A percentile compares a stretch with the other conserved stretches of the same genome.
Evolutionary conservation across 108 stramenopile genomes (phyloP).

Genomic region (Schizochytrium sp.): DNA sequence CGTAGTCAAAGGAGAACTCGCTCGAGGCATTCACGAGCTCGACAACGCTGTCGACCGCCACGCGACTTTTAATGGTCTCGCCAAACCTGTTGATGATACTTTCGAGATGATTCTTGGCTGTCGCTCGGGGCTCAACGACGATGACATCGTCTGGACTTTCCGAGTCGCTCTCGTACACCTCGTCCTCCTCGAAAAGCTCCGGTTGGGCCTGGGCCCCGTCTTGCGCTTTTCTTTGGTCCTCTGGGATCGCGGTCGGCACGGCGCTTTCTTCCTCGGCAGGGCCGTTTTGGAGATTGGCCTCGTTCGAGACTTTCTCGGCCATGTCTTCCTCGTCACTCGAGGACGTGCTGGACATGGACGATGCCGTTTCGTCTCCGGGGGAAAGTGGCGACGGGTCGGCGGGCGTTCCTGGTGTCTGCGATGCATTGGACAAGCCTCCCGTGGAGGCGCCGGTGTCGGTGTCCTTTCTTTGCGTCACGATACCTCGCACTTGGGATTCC

Average conservation of each 20-base stretch:
- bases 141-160: not conserved
- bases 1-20: constrained; percentile 45
- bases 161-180: not conserved
- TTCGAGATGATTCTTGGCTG: not conserved
- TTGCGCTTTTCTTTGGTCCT: too few species aligned
- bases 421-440: too few species aligned
- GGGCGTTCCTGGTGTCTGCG: too few species aligned
- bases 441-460: not conserved
- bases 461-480: not conserved
- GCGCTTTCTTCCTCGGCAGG: too few species aligned
- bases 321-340: too few species aligned
- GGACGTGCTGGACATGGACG: too few species aligned
- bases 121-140: not conserved
- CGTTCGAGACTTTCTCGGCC: too few species aligned
- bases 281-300: too few species aligned
- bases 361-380: too few species aligned
- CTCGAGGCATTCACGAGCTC: constrained; percentile 53
- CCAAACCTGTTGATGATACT: not conserved
- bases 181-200: not conserved
- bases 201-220: not conserved
- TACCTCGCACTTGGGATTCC: not conserved
- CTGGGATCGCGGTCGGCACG: too few species aligned
- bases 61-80: not conserved
- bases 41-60: constrained; percentile 51
- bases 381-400: too few species aligned